Percentiles rank a stretch among this genome's conserved stretches.
These are phyloP conservation scores for Spathaspora boniae DNA, from an alignment of 805 yeast species.

Conservation along the genomic window DNA sequence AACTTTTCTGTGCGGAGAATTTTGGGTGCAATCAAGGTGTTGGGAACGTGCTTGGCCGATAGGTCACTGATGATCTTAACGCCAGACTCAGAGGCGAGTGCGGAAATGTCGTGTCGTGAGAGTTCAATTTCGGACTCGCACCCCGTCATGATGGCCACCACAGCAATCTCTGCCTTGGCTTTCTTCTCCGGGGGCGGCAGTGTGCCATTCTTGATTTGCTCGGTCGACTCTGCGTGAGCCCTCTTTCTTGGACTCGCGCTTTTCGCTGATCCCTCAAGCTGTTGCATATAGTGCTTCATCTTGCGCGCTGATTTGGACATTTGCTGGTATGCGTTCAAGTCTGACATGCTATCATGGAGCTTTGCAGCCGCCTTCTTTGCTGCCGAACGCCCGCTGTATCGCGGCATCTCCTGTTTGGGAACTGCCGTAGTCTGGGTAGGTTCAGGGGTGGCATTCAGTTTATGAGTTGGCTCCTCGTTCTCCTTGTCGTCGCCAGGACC, in stretches of 20 bases:
- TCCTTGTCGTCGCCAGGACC: slow-evolving; percentile 1
- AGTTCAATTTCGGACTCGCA: slow-evolving; percentile 47
- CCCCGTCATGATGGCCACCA: slow-evolving; percentile 61
- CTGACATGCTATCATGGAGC: slow-evolving; percentile 65
- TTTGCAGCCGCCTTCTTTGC: slow-evolving; percentile 62
- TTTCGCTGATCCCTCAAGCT: slow-evolving; percentile 21
- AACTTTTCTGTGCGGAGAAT: slow-evolving; percentile 87
- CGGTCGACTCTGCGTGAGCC: not conserved
- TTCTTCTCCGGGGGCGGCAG: not conserved
- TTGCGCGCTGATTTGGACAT: slow-evolving; percentile 41
- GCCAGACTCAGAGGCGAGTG: slow-evolving; percentile 50
- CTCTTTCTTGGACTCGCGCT: slow-evolving; percentile 3
- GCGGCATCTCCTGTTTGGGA: not conserved
- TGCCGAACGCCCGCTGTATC: slow-evolving; percentile 47
- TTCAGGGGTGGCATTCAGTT: slow-evolving; percentile 5
- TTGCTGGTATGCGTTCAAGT: slow-evolving; percentile 60
- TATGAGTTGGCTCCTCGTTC: not conserved
- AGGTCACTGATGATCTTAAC: slow-evolving; percentile 48
- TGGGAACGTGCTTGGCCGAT: slow-evolving; percentile 31
- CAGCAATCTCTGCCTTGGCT: slow-evolving; percentile 27
- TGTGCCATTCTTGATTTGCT: slow-evolving; percentile 5
- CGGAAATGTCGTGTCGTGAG: slow-evolving; percentile 38
- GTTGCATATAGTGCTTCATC: slow-evolving; percentile 36
- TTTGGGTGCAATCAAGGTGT: slow-evolving; percentile 71
- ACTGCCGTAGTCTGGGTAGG: slow-evolving; percentile 5